Percentiles rank a stretch among this genome's conserved stretches.
phyloP scores from a whole-genome alignment of 768 basidiomycete species.

The Nevesoporus exiguus region DNA sequence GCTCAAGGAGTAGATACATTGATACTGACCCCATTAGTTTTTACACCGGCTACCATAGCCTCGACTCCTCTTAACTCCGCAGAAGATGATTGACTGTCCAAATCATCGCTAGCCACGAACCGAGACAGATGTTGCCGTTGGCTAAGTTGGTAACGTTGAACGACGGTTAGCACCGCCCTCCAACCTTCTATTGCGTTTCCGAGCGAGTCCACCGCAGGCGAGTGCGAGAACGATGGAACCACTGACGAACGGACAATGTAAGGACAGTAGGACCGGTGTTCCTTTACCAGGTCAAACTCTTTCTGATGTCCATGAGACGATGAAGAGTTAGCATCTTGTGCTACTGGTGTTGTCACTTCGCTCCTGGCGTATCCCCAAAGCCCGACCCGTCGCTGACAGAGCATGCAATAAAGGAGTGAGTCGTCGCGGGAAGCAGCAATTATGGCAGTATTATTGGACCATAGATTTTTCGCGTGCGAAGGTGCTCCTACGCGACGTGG shows the following conservation, averaged over 20 bases:
- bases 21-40: constrained; percentile 63
- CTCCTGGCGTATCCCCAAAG: constrained; percentile 66
- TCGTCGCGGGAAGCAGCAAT: constrained; percentile 35
- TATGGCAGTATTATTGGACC: background rate
- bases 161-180: constrained; percentile 70
- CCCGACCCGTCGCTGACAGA: constrained; percentile 78
- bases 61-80: constrained; percentile 50
- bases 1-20: constrained; percentile 4
- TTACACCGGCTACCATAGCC: constrained; percentile 76
- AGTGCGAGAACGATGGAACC: constrained; percentile 52
- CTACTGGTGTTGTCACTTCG: background rate
- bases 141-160: constrained; percentile 62
- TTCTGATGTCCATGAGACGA: constrained; percentile 32
- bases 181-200: constrained; percentile 59
- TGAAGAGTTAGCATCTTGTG: constrained; percentile 12
- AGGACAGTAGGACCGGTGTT: constrained; percentile 86
- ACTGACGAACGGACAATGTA: constrained; percentile 70
- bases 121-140: constrained; percentile 47
- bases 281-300: constrained; percentile 71
- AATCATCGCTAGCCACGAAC: constrained; percentile 17
- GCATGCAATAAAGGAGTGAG: constrained; percentile 56
- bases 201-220: constrained; percentile 22
- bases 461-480: constrained; percentile 6
- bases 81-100: constrained; percentile 33
- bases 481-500: constrained; percentile 10